Base-by-base conservation (phyloP, 306 rosid species). In the Gleditsia sinensis region DNA sequence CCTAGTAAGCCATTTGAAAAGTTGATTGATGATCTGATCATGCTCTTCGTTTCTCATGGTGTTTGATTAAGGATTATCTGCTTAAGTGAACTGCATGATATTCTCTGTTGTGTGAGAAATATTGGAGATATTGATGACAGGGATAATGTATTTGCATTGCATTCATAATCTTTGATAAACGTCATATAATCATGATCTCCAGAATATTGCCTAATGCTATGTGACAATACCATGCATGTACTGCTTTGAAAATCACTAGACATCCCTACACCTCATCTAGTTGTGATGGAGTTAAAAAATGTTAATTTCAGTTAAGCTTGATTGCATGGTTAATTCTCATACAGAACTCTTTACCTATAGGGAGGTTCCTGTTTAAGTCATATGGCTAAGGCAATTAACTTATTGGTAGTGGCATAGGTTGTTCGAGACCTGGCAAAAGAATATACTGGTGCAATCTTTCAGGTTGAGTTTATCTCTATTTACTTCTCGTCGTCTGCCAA, bases 1-100 rank as follows among this genome's bases (percentile, higher is more conserved):
- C 83, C 86, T 86, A 60, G 87, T 84, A 84, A 87, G 86, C 83
- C 69, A 68, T 81, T 83, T 73, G 28, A 59, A 73, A 36, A 62
- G 61, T 49, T 53, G 60, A 43, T 76, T 56, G 74, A 77, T 81
- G 78, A 17, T 54, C 71, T 68, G 69, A 72, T 55, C 71, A 75
- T 55, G 65, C 48, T n/a, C 65, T 70, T 66, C 46, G 42, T 53
- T 75, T 46, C 11, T 50, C 37, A 33, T 55, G 53, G 53, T 77
- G 79, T 56, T 76, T 65, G 72, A 75, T 75, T 36, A 9, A 27
- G 72, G 79, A 59, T 57, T 66, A 57, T 64, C 71, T 66, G 69
- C 56, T 53, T 36, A 53, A n/a, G 39, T 43, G 54, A 40, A 45
- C 36, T 74, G 28, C 51, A 55, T 37, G 60, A 64, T 37, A 60